Conservation (phyloP, 352 stramenopile species). For the Pythium myriotylum region DNA sequence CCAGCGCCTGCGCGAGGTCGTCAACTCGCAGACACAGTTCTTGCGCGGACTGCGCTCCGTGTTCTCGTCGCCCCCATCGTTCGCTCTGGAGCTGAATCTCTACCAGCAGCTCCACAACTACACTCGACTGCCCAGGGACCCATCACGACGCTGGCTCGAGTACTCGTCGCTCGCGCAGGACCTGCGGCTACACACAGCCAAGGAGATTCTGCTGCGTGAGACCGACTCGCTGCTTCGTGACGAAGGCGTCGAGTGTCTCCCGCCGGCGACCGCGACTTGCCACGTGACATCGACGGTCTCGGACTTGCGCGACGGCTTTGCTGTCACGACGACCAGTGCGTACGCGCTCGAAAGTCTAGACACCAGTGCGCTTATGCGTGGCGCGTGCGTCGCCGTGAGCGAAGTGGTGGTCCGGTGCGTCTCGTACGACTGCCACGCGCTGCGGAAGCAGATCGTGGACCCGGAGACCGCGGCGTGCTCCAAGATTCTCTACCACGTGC, state of each 20-base stretch:
- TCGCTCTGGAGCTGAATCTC: not conserved
- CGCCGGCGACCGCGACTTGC: no score
- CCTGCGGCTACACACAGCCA: no score
- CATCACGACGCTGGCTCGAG: not conserved
- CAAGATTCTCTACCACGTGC: slow-evolving; percentile 11
- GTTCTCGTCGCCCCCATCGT: not conserved
- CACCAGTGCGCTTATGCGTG: slow-evolving; percentile 18
- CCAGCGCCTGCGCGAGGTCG: slow-evolving; percentile 3
- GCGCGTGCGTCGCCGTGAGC: slow-evolving; percentile 28
- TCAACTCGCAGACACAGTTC: slow-evolving; percentile 14
- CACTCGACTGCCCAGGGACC: not conserved
- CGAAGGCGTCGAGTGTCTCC: no score
- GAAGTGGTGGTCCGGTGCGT: slow-evolving; percentile 29
- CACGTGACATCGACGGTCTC: not conserved
- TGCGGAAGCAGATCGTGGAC: slow-evolving; percentile 19
- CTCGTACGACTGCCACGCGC: slow-evolving; percentile 26
- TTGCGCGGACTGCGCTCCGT: slow-evolving; percentile 6
- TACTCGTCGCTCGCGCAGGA: not conserved
- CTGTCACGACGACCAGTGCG: slow-evolving; percentile 33
- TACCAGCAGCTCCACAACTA: not conserved
- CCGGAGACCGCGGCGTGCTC: slow-evolving; percentile 7
- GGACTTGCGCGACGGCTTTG: not conserved
- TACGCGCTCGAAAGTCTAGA: slow-evolving; percentile 41
- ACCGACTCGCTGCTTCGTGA: no score
- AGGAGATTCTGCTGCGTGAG: no score